Evolutionary conservation across 164 flowering plant genomes (phyloP), one percentile per base, ranked within the genome.

Genomic region (Echeveria elegans): DNA sequence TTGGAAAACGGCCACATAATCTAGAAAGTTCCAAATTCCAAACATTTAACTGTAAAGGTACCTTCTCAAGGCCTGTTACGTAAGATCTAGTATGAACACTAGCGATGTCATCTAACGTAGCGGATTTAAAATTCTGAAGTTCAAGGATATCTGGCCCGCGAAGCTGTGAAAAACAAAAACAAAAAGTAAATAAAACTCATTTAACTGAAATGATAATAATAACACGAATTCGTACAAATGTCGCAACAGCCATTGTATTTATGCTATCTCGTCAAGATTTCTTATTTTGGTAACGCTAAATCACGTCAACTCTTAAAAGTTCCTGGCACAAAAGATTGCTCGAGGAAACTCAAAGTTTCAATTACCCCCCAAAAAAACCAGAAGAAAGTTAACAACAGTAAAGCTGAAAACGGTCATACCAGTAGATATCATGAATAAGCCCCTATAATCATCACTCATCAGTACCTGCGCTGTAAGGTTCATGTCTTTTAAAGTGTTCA

Each of bases 1-100:
- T 1, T 1, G 11, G 56, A 50, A 21, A 50, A 50, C 21, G 7
- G 0, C 2, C 26, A 23, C 21, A 50, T 7, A 50, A n/a, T n/a
- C 6, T 21, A 6, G 14, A 7, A 12, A 16, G 19, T 29, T 30
- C 64, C n/a, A 29, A 21, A 61, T 30, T 28, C 15, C 30, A 15
- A 6, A 18, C 16, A 61, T 30, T 60, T 29, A 5, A 61, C 30
- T n/a, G 66, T 16, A 41, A 48, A 7, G 31, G 36, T 79, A 88
- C 94, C 98, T 88, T 86, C 83, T 92, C 95, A 64, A 92, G 90
- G 36, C 89, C 95, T 38, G 73, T 72, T 28, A 92, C 92, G 80
- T 92, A 92, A 70, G 87, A 73, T 74, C 73, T 81, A 69, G 88
- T 68, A 78, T 92, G 98, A 73, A 92, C 92, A 75, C 81, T 82